Conservation (phyloP, 768 basidiomycete genomes). For the Strobilomyces dryophilus region DNA sequence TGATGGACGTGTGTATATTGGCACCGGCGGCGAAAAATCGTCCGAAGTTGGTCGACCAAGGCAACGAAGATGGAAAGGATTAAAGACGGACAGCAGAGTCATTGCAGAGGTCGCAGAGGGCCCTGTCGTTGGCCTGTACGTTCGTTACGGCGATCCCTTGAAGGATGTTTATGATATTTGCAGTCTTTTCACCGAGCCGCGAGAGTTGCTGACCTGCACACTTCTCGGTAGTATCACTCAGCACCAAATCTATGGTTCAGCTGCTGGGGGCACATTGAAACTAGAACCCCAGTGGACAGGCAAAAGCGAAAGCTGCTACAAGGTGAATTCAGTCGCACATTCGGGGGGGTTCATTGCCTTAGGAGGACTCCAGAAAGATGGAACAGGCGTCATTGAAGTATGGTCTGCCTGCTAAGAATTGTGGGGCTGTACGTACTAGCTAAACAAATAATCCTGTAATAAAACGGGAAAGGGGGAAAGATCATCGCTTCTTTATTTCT, state of each 20-base stretch:
- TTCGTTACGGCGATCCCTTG: neutral
- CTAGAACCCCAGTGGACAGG: slow-evolving; percentile 46
- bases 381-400: slow-evolving; percentile 61
- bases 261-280: slow-evolving; percentile 34
- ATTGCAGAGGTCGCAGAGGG: slow-evolving; percentile 60
- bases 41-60: slow-evolving; percentile 29
- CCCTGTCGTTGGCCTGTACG: slow-evolving; percentile 70
- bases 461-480: neutral
- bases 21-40: slow-evolving; percentile 60
- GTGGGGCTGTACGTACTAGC: neutral
- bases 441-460: neutral
- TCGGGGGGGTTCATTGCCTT: slow-evolving; percentile 48
- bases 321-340: slow-evolving; percentile 61
- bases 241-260: slow-evolving; percentile 42
- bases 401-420: slow-evolving; percentile 35
- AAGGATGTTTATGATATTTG: neutral
- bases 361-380: slow-evolving; percentile 57
- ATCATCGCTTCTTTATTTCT: slow-evolving; percentile 33
- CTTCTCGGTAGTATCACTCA: slow-evolving; percentile 55
- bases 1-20: slow-evolving; percentile 69
- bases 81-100: slow-evolving; percentile 44
- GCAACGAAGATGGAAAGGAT: slow-evolving; percentile 69
- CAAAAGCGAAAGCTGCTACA: slow-evolving; percentile 42
- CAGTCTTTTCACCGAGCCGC: slow-evolving; percentile 49
- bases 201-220: slow-evolving; percentile 51